Conservation (phyloP, 2,329 filamentous ascomycete genomes). For the Claviceps paspali region DNA sequence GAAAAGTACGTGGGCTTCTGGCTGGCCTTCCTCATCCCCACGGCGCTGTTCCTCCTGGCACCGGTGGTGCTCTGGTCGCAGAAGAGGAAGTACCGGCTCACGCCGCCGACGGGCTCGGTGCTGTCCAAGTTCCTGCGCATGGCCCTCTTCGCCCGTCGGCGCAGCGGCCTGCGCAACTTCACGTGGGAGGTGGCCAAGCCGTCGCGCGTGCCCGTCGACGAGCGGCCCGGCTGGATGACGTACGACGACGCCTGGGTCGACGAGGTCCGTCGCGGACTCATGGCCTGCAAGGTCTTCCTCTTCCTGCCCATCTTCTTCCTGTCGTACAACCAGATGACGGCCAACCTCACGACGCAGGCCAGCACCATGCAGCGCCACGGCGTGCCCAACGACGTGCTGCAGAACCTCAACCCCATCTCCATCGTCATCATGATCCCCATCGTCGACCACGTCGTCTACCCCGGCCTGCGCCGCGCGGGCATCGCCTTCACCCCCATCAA, state of each 20-base stretch:
- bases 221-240: conserved; percentile 59
- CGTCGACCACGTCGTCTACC: conserved; percentile 55
- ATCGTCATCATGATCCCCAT: conserved; percentile 63
- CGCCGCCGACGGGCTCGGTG: conserved; percentile 57
- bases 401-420: conserved; percentile 61
- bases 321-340: conserved; percentile 44
- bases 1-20: conserved; percentile 67
- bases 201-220: conserved; percentile 36
- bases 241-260: conserved; percentile 77
- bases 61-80: conserved; percentile 46
- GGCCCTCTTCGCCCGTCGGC: conserved; percentile 45
- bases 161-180: conserved; percentile 47
- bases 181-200: conserved; percentile 58
- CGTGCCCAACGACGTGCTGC: conserved; percentile 62
- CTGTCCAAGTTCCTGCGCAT: conserved; percentile 51
- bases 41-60: conserved; percentile 45
- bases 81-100: conserved; percentile 44
- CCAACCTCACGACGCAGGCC: conserved; percentile 48
- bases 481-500: conserved; percentile 62
- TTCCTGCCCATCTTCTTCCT: conserved; percentile 53
- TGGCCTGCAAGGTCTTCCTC: conserved; percentile 55
- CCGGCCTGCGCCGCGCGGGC: conserved; percentile 44
- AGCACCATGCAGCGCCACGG: conserved; percentile 51
- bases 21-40: conserved; percentile 54
- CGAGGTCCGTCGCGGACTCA: conserved; percentile 55